phyloP scores from a whole-genome alignment of 495 filamentous ascomycete species.

The Aspergillus ellipticus region DNA sequence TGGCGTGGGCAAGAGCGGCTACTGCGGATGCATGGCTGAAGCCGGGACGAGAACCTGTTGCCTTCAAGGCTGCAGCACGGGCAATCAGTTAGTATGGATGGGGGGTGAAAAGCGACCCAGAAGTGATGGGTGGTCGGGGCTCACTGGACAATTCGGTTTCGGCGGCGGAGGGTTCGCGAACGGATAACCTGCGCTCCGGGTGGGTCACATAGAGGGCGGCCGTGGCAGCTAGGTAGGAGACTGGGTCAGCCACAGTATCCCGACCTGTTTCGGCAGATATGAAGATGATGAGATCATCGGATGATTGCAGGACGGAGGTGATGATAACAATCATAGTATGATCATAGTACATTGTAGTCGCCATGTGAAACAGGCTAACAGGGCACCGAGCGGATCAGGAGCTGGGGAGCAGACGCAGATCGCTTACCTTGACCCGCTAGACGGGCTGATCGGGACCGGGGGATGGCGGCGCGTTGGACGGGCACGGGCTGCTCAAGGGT shows the following conservation, averaged over 20 bases:
- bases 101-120: not conserved
- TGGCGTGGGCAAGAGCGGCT: conserved; percentile 71
- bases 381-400: not conserved
- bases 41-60: conserved; percentile 63
- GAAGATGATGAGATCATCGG: not conserved
- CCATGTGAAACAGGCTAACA: conserved; percentile 3
- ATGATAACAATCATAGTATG: not conserved
- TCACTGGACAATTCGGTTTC: conserved; percentile 27
- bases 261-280: not conserved
- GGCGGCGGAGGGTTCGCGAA: conserved; percentile 26
- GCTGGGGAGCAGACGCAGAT: conserved; percentile 8
- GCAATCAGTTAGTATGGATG: conserved; percentile 8
- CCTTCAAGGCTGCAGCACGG: conserved; percentile 56
- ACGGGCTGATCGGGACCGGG: conserved; percentile 28
- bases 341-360: not conserved
- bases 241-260: not conserved
- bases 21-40: conserved; percentile 67
- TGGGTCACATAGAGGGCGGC: conserved; percentile 51
- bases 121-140: conserved; percentile 18
- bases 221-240: conserved; percentile 40
- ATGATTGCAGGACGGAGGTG: too few species aligned
- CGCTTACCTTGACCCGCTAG: conserved; percentile 42
- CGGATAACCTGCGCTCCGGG: conserved; percentile 36
- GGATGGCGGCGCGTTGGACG: conserved; percentile 12
- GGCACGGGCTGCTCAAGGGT: conserved; percentile 21